phyloP scores from a whole-genome alignment of 768 basidiomycete species.

The Lactarius indigo region DNA sequence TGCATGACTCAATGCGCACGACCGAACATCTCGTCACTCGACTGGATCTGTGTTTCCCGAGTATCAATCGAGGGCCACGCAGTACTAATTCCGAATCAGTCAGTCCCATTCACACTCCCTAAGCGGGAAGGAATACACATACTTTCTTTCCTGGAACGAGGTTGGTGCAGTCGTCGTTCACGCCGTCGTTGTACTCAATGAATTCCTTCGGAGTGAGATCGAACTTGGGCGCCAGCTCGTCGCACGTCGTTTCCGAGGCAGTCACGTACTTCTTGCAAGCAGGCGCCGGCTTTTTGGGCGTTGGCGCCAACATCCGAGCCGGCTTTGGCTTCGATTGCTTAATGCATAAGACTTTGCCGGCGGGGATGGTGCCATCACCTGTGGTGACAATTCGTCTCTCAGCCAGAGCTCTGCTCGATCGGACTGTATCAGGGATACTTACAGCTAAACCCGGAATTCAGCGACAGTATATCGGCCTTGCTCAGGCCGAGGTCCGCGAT shows the following conservation, averaged over 20 bases:
- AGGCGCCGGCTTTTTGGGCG: background rate
- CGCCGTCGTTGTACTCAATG: slow-evolving; percentile 14
- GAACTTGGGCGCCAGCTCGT: background rate
- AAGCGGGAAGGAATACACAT: background rate
- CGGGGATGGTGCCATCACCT: background rate
- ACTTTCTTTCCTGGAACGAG: slow-evolving; percentile 6
- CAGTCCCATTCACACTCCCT: background rate
- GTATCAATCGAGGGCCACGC: slow-evolving; percentile 8
- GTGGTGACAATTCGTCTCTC: background rate
- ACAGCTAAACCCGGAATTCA: slow-evolving; percentile 16
- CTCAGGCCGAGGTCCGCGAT: background rate
- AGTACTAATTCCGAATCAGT: slow-evolving; percentile 9
- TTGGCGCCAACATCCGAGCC: no score
- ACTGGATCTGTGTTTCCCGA: background rate
- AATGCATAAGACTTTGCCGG: background rate
- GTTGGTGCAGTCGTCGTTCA: slow-evolving; percentile 6
- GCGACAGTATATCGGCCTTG: background rate
- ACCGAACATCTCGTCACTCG: background rate
- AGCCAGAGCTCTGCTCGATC: background rate
- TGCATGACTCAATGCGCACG: background rate
- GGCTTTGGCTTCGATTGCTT: background rate
- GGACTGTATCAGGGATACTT: background rate
- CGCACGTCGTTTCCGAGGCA: slow-evolving; percentile 9
- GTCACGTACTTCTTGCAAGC: slow-evolving; percentile 16
- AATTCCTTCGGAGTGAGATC: background rate